Evolutionary conservation across 306 rosid genomes (phyloP), one percentile per base, ranked within the genome.

Genomic region (Gleditsia sinensis): DNA sequence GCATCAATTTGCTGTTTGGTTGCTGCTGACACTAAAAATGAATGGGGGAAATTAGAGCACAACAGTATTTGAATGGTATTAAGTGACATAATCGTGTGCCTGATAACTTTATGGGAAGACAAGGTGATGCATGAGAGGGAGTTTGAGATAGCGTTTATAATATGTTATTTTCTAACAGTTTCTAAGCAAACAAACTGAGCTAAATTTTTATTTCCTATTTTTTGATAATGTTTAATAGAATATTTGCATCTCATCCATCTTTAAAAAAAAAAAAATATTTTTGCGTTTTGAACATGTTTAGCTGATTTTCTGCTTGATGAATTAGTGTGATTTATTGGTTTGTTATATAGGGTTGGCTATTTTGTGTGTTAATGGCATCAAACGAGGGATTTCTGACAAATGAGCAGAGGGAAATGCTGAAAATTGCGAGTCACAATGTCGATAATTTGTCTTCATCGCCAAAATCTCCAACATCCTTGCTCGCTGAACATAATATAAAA

Each of bases 311-410:
- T n/a, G n/a, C 11, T 30, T 28, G 59, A 34, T 36, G 37, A 60
- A 60, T 34, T 82, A 19, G 48, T 24, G n/a, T 10, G 48, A 23
- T 55, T 77, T 9, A 64, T 43, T 74, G 68, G 67, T 60, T 3
- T 27, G 57, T 33, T 62, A 8, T 53, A 5, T 63, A 53, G 76
- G 70, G 3, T 71, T 74, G 77, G 60, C 49, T 10, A 75, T 39
- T 2, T 17, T 28, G 1, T 3, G 77, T 33, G 55, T 39, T 75
- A 65, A 91, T 94, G 99, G 97, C 99, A 20, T 88, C 99, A 13
- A 63, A 71, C 7, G 97, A 94, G 88, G 99, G 99, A 60, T 92
- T 94, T 81, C 84, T 94, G 78, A 94, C 99, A 0, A 80, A 90
- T 37, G 92, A 88, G 77, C 99, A 94, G 93, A 84, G 99, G 86